A percentile compares a stretch with the other conserved stretches of the same genome.
These are phyloP conservation scores for Starmerella bombicola DNA, from an alignment of 805 yeast genomes.

Conservation along the genomic window DNA sequence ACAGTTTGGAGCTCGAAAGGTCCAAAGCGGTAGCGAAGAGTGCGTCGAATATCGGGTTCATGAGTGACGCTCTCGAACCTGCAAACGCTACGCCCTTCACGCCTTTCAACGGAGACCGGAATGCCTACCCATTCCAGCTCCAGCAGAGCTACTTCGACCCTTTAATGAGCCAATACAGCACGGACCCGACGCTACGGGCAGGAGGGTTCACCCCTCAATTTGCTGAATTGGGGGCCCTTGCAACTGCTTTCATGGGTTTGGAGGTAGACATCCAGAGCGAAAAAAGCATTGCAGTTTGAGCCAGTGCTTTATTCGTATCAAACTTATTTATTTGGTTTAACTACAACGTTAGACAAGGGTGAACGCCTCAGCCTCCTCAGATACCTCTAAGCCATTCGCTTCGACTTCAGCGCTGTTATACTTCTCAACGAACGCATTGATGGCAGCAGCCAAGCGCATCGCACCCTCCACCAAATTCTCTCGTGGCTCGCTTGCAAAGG, in stretches of 20 bases:
- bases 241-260: slow-evolving; percentile 82
- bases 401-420: no score
- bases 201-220: slow-evolving; percentile 68
- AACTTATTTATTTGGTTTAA: no score
- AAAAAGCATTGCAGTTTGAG: slow-evolving; percentile 22
- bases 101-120: slow-evolving; percentile 83
- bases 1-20: slow-evolving; percentile 32
- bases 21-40: slow-evolving; percentile 21
- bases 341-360: no score
- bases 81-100: slow-evolving; percentile 55
- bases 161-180: slow-evolving; percentile 37
- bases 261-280: slow-evolving; percentile 67
- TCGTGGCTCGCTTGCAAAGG: slow-evolving; percentile 28
- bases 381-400: no score
- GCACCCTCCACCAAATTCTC: slow-evolving; percentile 10
- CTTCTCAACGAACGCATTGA: no score
- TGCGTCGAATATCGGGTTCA: slow-evolving; percentile 4
- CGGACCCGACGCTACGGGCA: slow-evolving; percentile 54
- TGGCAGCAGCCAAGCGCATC: slow-evolving; percentile 7
- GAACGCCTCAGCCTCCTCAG: no score
- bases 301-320: no score
- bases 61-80: neutral
- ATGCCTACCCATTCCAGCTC: slow-evolving; percentile 41
- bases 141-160: slow-evolving; percentile 49
- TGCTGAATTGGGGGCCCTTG: slow-evolving; percentile 64